Evolutionary conservation across 1,284 basidiomycete genomes (phyloP).

Genomic region (Pseudozyma tsukubaensis): DNA sequence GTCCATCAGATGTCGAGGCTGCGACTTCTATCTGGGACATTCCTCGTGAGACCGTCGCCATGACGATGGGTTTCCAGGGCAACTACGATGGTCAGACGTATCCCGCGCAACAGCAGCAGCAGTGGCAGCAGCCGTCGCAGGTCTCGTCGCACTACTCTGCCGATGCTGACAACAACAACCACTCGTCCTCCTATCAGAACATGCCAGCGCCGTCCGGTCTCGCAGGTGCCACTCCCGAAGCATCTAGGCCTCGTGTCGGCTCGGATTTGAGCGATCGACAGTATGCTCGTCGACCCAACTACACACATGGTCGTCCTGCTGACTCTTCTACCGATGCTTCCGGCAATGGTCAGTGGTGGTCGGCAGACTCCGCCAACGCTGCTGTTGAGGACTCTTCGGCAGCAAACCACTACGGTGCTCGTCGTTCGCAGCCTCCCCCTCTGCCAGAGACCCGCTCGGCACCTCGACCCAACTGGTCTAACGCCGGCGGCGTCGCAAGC

Average conservation of each 20-base stretch:
- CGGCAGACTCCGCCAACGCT: slow-evolving; percentile 10
- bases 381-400: slow-evolving; percentile 20
- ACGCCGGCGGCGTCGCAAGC: slow-evolving; percentile 6
- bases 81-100: slow-evolving; percentile 36
- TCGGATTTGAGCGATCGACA: slow-evolving; percentile 26
- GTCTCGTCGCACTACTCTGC: slow-evolving; percentile 8
- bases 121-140: slow-evolving; percentile 34
- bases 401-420: slow-evolving; percentile 25
- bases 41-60: slow-evolving; percentile 48
- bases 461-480: slow-evolving; percentile 30
- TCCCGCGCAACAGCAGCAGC: slow-evolving; percentile 27
- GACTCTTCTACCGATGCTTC: slow-evolving; percentile 21
- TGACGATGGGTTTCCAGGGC: slow-evolving; percentile 48
- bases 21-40: slow-evolving; percentile 45
- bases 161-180: slow-evolving; percentile 15
- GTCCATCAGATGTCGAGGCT: slow-evolving; percentile 42
- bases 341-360: slow-evolving; percentile 27
- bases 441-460: slow-evolving; percentile 42
- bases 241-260: slow-evolving; percentile 17
- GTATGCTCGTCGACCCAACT: slow-evolving; percentile 35
- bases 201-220: slow-evolving; percentile 41
- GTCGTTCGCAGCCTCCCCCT: slow-evolving; percentile 40
- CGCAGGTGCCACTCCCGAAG: slow-evolving; percentile 25
- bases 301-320: slow-evolving; percentile 18
- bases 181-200: slow-evolving; percentile 23